A percentile compares a stretch with the other conserved stretches of the same genome.
phyloP scores from a whole-genome alignment of 768 basidiomycete genomes.

The Boletus insuetus region DNA sequence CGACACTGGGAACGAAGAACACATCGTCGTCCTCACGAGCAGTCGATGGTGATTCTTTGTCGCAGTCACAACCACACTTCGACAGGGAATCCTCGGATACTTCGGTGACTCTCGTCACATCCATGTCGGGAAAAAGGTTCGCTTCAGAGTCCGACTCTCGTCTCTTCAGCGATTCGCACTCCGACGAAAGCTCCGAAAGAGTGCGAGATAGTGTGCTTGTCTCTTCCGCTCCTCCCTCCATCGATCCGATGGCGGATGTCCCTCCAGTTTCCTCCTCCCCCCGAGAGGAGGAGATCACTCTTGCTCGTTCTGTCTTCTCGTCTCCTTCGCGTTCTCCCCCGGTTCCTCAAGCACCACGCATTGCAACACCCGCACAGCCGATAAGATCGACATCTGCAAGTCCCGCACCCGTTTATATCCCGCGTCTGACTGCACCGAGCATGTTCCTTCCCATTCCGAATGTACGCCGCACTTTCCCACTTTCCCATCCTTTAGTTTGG shows the following conservation, averaged over 20 bases:
- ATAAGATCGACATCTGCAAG: slow-evolving; percentile 2
- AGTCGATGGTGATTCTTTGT: slow-evolving; percentile 4
- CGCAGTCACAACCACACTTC: neutral
- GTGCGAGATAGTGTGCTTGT: neutral
- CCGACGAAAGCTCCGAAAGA: slow-evolving; percentile 7
- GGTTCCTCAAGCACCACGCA: neutral
- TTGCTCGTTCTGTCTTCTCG: slow-evolving; percentile 40
- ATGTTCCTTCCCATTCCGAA: slow-evolving; percentile 91
- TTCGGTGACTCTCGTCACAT: slow-evolving; percentile 21
- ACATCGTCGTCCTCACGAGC: neutral
- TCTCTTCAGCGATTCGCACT: slow-evolving; percentile 1
- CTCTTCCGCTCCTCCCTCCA: neutral
- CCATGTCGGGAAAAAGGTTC: neutral
- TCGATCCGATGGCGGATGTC: slow-evolving; percentile 6
- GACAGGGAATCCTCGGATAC: slow-evolving; percentile 16
- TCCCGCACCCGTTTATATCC: slow-evolving; percentile 49
- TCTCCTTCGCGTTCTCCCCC: neutral
- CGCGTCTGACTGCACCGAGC: slow-evolving; percentile 65
- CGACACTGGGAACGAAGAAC: neutral
- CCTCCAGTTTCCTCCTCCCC: slow-evolving; percentile 1
- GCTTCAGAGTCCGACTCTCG: slow-evolving; percentile 13
- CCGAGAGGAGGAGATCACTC: slow-evolving; percentile 36
- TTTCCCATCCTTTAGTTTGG: slow-evolving; percentile 56
- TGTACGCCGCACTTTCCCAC: slow-evolving; percentile 55
- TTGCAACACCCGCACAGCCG: slow-evolving; percentile 36